Percentiles rank a stretch among this genome's conserved stretches.
Conservation (phyloP, 371 early-diverging fungal genomes). For the Rhizopus arrhizus region DNA sequence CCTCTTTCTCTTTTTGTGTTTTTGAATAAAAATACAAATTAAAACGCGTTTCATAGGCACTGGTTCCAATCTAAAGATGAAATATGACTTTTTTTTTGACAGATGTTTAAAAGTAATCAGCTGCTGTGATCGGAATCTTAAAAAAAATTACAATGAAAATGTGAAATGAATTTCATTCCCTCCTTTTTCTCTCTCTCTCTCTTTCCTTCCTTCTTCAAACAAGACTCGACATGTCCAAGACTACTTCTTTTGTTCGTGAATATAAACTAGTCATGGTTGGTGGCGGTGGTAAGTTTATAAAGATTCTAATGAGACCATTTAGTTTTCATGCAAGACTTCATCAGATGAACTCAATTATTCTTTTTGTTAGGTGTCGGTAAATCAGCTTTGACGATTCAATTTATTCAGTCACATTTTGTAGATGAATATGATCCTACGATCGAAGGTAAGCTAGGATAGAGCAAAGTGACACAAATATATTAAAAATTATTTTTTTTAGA, state of each 20-base stretch:
- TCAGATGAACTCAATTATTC: neutral
- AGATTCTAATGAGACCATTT: too few relatives aligned
- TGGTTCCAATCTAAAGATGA: too few relatives aligned
- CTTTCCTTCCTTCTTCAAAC: neutral
- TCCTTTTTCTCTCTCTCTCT: neutral
- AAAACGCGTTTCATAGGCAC: too few relatives aligned
- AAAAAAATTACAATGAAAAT: neutral
- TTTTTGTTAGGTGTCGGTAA: conserved; percentile 68
- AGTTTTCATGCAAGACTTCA: too few relatives aligned
- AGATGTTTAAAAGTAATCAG: too few relatives aligned
- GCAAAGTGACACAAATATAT: neutral
- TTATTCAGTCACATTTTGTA: conserved; percentile 89
- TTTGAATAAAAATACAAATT: too few relatives aligned
- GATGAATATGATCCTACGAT: conserved; percentile 96
- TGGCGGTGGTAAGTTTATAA: conserved; percentile 69
- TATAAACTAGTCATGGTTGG: conserved; percentile 87
- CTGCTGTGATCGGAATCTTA: neutral
- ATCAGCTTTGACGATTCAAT: conserved; percentile 90
- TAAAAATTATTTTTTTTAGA: conserved; percentile 48
- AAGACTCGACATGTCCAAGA: conserved; percentile 7
- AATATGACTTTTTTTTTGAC: too few relatives aligned
- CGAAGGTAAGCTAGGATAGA: conserved; percentile 60
- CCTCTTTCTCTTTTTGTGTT: too few relatives aligned
- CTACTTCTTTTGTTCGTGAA: conserved; percentile 52
- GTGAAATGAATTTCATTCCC: neutral